phyloP scores from a whole-genome alignment of 805 yeast species.

The Diddensiella caesifluorescens region DNA sequence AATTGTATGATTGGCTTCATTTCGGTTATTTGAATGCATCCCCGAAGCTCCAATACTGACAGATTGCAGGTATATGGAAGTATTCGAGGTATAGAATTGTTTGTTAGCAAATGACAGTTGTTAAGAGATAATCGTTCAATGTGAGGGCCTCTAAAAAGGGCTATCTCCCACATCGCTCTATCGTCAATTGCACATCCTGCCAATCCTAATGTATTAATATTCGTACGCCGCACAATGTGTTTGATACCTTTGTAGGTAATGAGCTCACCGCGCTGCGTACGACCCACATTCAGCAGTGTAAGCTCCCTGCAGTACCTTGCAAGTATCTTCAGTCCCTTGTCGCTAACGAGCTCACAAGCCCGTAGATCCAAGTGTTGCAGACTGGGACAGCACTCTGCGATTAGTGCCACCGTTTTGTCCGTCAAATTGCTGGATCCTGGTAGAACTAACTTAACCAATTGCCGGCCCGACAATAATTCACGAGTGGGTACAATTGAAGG shows the following conservation, averaged over 20 bases:
- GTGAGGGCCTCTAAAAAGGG: conserved; percentile 43
- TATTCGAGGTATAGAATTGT: conserved; percentile 52
- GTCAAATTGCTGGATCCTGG: conserved; percentile 66
- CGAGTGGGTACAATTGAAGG: conserved; percentile 60
- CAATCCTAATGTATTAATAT: conserved; percentile 66
- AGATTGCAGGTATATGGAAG: conserved; percentile 52
- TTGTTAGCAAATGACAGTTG: conserved; percentile 56
- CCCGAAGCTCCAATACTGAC: conserved; percentile 72
- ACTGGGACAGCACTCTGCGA: conserved; percentile 52
- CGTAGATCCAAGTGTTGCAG: conserved; percentile 67
- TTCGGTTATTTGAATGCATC: conserved; percentile 50
- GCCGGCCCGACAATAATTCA: conserved; percentile 39
- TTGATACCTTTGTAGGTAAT: conserved; percentile 68
- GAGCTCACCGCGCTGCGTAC: conserved; percentile 60
- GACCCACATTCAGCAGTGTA: conserved; percentile 66
- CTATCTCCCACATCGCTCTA: conserved; percentile 74
- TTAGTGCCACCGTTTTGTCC: conserved; percentile 50
- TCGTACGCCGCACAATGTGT: conserved; percentile 51
- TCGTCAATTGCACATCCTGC: conserved; percentile 87
- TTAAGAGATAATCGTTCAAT: conserved; percentile 70
- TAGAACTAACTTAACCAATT: conserved; percentile 45
- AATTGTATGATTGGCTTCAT: conserved; percentile 63
- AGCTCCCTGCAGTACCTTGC: conserved; percentile 56
- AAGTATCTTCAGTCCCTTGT: conserved; percentile 65
- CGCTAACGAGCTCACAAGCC: conserved; percentile 76